Evolutionary conservation across 768 basidiomycete species (phyloP).

Genomic region (Gautieria morchelliformis): DNA sequence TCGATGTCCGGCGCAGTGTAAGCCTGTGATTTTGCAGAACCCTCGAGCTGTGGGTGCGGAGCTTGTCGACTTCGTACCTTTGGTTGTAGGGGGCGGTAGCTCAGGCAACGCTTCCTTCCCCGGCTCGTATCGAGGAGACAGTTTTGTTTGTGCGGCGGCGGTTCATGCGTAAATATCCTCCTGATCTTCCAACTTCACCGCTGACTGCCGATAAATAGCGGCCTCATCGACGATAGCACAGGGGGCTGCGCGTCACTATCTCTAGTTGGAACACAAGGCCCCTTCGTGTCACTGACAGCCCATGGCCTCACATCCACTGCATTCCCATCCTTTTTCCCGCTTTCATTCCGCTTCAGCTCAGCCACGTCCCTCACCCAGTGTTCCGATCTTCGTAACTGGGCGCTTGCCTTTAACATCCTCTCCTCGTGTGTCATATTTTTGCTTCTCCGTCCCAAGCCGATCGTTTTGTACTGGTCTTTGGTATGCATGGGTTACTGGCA

Average conservation of each 20-base stretch:
- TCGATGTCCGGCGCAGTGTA: constrained; percentile 71
- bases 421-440: constrained; percentile 61
- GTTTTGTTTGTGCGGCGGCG: constrained; percentile 78
- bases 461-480: constrained; percentile 66
- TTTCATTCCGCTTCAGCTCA: constrained; percentile 50
- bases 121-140: constrained; percentile 74
- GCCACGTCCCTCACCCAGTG: constrained; percentile 49
- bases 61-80: constrained; percentile 55
- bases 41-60: constrained; percentile 62
- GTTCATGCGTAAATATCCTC: constrained; percentile 55
- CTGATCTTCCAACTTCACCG: background rate
- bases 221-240: constrained; percentile 47
- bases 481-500: constrained; percentile 85
- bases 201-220: constrained; percentile 30
- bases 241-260: constrained; percentile 74
- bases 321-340: constrained; percentile 68
- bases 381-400: constrained; percentile 56
- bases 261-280: constrained; percentile 62
- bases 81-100: constrained; percentile 85
- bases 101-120: constrained; percentile 19
- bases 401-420: constrained; percentile 65
- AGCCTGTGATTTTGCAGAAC: constrained; percentile 55
- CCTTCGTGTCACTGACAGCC: constrained; percentile 48
- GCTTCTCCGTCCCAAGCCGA: constrained; percentile 58
- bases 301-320: constrained; percentile 63